Base-by-base conservation (phyloP, 768 basidiomycete species). In the Boletus subcaerulescens region DNA sequence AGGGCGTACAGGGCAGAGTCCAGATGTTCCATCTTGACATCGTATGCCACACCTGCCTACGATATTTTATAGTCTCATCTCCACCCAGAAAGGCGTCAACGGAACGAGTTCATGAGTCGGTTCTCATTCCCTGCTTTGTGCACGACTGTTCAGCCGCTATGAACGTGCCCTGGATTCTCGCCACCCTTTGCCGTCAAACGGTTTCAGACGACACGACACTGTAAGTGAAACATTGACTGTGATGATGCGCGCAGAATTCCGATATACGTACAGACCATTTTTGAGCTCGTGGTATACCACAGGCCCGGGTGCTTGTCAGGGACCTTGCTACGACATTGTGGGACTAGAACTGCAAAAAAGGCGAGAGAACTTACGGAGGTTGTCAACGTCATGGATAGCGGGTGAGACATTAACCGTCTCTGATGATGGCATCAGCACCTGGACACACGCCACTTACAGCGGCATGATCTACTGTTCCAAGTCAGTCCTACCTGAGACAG, bases 11-110 rank as follows among this genome's bases (percentile, higher is more conserved):
- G n/a, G 3, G 51, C 12, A 45, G 32, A 12, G 9, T 29, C 20
- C 17, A 50, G 22, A 18, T 18, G 8, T 17, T 41, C 45, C 62
- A 64, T 64, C 47, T 31, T 33, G 49, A 33, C 31, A 35, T 17
- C 20, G 32, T 38, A 13, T 42, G 39, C 5, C 26, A 15, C 41
- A 48, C 17, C n/a, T 3, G 38, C 10, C 20, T 20, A 22, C 17
- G 31, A n/a, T 29, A 31, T 20, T 60, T 60, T 60, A 60, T 59
- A 46, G 39, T 9, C 18, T 46, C 45, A 11, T 10, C 18, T 39
- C 20, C 39, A 24, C 46, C 29, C 1, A 15, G n/a, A 17, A 32
- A 8, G 22, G 29, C 18, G 39, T 39, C 6, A n/a, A 17, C 6
- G 35, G 14, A 12, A 36, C 5, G 35, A 36, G 29, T 29, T 29